Percentiles rank a stretch among this genome's conserved stretches.
These are phyloP conservation scores for Euphorbia schlechtendalii DNA, from an alignment of 441 rosid species.

Conservation along the genomic window DNA sequence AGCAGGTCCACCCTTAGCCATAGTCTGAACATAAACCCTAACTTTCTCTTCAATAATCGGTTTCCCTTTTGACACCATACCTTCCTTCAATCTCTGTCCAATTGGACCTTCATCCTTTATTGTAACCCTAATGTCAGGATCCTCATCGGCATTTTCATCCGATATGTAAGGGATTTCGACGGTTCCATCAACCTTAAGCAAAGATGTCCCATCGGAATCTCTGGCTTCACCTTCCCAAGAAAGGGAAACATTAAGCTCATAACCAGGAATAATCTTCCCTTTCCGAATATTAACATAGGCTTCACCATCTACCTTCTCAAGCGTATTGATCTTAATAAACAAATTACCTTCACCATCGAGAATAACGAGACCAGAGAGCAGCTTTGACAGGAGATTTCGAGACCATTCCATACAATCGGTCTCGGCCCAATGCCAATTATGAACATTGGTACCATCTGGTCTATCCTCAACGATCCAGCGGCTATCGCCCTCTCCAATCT, in stretches of 20 bases:
- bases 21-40: conserved; percentile 51
- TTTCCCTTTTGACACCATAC: conserved; percentile 56
- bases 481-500: conserved; percentile 89
- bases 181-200: conserved; percentile 61
- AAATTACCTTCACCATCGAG: conserved; percentile 65
- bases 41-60: conserved; percentile 55
- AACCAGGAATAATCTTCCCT: conserved; percentile 92
- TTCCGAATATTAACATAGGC: conserved; percentile 86
- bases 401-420: conserved; percentile 90
- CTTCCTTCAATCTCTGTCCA: conserved; percentile 72
- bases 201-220: conserved; percentile 53
- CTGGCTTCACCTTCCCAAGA: conserved; percentile 88
- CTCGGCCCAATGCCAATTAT: conserved; percentile 99
- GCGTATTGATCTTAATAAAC: conserved; percentile 40
- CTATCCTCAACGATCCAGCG: conserved; percentile 98
- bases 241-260: conserved; percentile 55
- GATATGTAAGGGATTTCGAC: conserved; percentile 85
- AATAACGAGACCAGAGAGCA: conserved; percentile 42
- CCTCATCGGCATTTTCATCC: conserved; percentile 92
- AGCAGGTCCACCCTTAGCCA: conserved; percentile 84
- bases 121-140: conserved; percentile 66
- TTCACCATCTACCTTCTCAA: conserved; percentile 81
- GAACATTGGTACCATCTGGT: conserved; percentile 91
- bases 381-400: conserved; percentile 44
- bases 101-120: conserved; percentile 69